Conservation (phyloP, 139 green algal genomes). For the Volvox reticuliferus region DNA sequence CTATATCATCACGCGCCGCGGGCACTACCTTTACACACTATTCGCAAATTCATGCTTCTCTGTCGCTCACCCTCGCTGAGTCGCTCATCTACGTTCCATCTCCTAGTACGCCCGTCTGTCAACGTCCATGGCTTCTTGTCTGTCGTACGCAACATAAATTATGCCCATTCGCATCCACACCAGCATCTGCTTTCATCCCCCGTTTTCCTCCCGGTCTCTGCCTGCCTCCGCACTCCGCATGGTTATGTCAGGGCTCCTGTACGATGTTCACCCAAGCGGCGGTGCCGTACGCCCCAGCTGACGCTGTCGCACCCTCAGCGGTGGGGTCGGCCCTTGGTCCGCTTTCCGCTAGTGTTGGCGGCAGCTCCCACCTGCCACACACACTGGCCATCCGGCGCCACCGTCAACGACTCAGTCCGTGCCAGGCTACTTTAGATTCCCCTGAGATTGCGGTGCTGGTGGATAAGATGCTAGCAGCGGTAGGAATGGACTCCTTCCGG, state of each 20-base stretch:
- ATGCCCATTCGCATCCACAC: background rate
- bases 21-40: background rate
- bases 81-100: background rate
- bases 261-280: background rate
- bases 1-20: no score
- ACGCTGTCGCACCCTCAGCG: background rate
- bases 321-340: background rate
- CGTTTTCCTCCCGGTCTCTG: background rate
- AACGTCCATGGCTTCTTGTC: background rate
- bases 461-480: constrained; percentile 39
- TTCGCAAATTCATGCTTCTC: background rate
- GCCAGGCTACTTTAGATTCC: constrained; percentile 55
- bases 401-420: constrained; percentile 12
- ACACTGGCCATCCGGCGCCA: background rate
- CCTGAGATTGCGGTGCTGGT: constrained; percentile 58
- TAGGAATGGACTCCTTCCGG: background rate
- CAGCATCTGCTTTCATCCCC: background rate
- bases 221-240: background rate
- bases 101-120: background rate
- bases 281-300: background rate
- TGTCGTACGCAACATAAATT: background rate
- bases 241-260: background rate
- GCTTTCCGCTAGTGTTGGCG: background rate
- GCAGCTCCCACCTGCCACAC: background rate
- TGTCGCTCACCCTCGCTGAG: background rate